These are phyloP conservation scores for Platanus orientalis DNA, from an alignment of 164 flowering plant genomes.

Conservation along the genomic window DNA sequence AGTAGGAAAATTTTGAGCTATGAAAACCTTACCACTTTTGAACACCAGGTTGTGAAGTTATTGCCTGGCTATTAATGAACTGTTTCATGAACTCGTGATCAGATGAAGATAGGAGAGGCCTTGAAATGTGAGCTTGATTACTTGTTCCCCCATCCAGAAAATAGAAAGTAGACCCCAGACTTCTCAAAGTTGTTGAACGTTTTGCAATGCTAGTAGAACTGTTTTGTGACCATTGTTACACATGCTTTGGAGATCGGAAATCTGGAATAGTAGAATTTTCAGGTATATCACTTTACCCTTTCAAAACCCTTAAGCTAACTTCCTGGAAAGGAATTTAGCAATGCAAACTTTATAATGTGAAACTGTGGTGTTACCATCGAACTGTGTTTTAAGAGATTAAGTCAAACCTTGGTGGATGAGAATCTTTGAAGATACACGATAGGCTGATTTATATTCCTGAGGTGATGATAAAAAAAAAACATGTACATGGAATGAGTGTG, in stretches of 20 bases:
- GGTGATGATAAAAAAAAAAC: too few relatives aligned
- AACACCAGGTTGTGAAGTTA: not conserved
- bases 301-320: not conserved
- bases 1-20: not conserved
- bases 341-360: not conserved
- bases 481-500: too few relatives aligned
- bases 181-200: not conserved
- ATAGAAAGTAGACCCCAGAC: not conserved
- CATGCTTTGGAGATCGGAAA: not conserved
- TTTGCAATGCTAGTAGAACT: too few relatives aligned
- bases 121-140: not conserved
- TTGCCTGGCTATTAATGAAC: not conserved
- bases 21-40: not conserved
- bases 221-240: not conserved
- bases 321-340: not conserved
- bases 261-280: not conserved
- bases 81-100: not conserved
- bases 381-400: too few relatives aligned
- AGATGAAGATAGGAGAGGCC: not conserved
- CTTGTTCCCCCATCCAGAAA: not conserved
- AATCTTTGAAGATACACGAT: too few relatives aligned
- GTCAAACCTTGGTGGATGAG: too few relatives aligned
- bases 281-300: not conserved
- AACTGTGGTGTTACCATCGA: too few relatives aligned
- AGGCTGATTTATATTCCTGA: too few relatives aligned